Evolutionary conservation across 2,329 filamentous ascomycete genomes (phyloP).

Genomic region (Claviceps digitariae): DNA sequence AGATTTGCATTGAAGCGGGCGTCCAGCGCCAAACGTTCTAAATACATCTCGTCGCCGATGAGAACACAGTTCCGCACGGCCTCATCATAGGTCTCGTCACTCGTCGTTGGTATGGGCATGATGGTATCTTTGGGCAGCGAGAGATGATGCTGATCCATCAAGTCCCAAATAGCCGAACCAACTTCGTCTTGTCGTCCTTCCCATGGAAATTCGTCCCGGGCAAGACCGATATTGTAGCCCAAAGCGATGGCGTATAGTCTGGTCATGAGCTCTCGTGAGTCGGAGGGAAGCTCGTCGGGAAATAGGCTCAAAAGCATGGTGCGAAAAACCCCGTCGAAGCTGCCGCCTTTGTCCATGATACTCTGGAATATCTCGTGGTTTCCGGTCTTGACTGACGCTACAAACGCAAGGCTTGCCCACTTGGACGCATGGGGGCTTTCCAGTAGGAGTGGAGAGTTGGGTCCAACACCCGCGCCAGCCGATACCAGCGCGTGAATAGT

Average conservation of each 20-base stretch:
- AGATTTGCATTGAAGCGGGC: slow-evolving; percentile 19
- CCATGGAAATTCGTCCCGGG: background rate
- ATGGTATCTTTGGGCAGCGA: slow-evolving; percentile 1
- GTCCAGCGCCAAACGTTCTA: slow-evolving; percentile 17
- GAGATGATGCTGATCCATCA: slow-evolving; percentile 7
- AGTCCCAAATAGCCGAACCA: background rate
- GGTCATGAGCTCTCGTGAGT: background rate
- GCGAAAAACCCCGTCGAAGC: background rate
- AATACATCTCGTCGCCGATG: slow-evolving; percentile 13
- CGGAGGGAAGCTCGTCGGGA: background rate
- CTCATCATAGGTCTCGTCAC: slow-evolving; percentile 9
- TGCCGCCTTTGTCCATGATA: background rate
- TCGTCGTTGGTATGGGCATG: slow-evolving; percentile 6
- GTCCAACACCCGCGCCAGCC: background rate
- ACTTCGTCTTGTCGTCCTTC: background rate
- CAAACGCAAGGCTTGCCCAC: slow-evolving; percentile 1
- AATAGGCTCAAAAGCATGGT: background rate
- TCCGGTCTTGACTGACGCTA: background rate
- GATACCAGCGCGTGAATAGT: background rate
- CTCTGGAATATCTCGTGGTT: background rate
- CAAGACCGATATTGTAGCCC: background rate
- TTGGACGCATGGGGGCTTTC: background rate
- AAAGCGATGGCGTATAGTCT: background rate
- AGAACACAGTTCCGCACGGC: slow-evolving; percentile 5
- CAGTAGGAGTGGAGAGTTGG: slow-evolving; percentile 7